These are phyloP conservation scores for Trichosporon asahii DNA, from an alignment of 1,284 basidiomycete genomes.

Conservation along the genomic window DNA sequence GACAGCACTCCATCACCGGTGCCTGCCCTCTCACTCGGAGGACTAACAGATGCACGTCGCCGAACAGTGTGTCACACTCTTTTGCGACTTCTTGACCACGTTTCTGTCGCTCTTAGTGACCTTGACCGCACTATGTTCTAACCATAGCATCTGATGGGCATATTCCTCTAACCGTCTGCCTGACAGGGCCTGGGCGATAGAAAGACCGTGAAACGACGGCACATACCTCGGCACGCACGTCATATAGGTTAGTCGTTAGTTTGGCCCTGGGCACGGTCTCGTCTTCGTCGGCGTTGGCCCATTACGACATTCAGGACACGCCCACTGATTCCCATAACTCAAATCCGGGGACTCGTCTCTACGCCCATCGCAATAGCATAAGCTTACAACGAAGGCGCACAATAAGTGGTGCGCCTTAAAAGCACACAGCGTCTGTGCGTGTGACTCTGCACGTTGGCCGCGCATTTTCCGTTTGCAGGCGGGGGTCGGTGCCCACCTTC, in stretches of 20 bases:
- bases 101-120: too few species aligned
- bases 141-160: too few species aligned
- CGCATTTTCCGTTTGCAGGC: background rate
- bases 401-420: too few species aligned
- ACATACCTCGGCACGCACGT: background rate
- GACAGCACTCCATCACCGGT: background rate
- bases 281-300: background rate
- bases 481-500: background rate
- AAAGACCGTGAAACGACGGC: background rate
- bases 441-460: background rate
- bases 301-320: conserved; percentile 5
- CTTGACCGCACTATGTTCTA: too few species aligned
- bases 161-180: too few species aligned
- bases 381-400: background rate
- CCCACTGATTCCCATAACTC: conserved; percentile 1
- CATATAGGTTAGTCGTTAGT: background rate
- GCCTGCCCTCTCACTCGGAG: background rate
- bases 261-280: background rate
- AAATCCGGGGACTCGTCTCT: background rate
- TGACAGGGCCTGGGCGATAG: too few species aligned
- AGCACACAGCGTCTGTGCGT: too few species aligned
- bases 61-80: background rate
- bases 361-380: background rate
- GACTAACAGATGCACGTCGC: background rate
- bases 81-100: too few species aligned